Base-by-base conservation (phyloP, 2,329 filamentous ascomycete species). In the Ophiostoma sp. region DNA sequence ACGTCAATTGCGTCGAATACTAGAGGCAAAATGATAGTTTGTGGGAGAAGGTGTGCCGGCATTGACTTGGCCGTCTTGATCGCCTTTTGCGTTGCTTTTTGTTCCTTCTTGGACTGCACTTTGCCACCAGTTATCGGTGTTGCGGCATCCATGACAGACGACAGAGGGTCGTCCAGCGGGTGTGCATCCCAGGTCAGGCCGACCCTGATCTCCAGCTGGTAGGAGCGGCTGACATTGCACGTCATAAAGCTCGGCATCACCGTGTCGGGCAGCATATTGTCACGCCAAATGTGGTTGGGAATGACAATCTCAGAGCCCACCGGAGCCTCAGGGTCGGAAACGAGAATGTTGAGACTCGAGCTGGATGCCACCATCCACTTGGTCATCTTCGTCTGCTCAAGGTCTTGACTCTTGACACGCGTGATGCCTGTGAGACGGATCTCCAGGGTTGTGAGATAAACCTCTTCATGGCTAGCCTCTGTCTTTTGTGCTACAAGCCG, bases 161-260 rank as follows among this genome's bases (percentile, higher is more conserved):
- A 13, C 7, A 41, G 10, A 11, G 62, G 64, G 13, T 44, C 48
- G 7, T 70, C 54, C 11, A 74, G 67, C 0, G 81, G 81, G 68
- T 85, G 83, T 39, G 85, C 85, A 7, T 90, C 91, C 83, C 92
- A 94, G 70, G 87, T 88, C 52, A 97, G 79, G 1, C 93, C 93
- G 8, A 97, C 82, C 71, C 89, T 88, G 57, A 97, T 81, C 79
- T 97, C 93, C 52, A 99, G 80, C 77, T 94, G 90, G 78, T 99
- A 98, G 68, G 82, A 85, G 36, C 94, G 87, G 68, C 86, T 85
- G 67, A 98, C 86, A 78, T 98, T 98, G 80, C 95, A 99, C 0
- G 93, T 92, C 67, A 88, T 84, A 77, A 99, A 99, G 0, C 89
- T 90, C 0, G 95, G 95, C 11, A 93, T 89, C 13, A 99, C 88